These are phyloP conservation scores for Botryotinia narcissicola DNA, from an alignment of 2,329 filamentous ascomycete genomes.

Conservation along the genomic window DNA sequence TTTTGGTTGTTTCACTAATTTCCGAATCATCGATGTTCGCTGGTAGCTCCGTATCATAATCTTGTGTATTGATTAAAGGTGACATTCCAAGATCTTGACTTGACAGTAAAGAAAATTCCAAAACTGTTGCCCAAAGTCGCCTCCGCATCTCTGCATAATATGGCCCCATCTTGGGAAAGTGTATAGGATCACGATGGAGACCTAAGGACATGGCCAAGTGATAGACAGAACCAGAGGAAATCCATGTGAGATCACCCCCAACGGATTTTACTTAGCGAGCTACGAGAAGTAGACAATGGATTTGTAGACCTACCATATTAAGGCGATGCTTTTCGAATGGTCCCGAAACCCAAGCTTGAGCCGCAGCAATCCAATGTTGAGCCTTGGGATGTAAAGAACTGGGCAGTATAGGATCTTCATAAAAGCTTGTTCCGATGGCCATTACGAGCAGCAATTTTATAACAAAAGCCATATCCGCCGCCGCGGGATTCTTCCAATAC, in stretches of 20 bases:
- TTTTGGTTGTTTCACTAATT: slow-evolving; percentile 42
- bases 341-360: slow-evolving; percentile 25
- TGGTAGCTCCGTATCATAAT: slow-evolving; percentile 51
- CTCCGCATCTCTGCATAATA: slow-evolving; percentile 53
- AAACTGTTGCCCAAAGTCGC: slow-evolving; percentile 54
- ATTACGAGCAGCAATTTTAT: slow-evolving; percentile 23
- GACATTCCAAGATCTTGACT: slow-evolving; percentile 51
- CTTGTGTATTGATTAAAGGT: slow-evolving; percentile 46
- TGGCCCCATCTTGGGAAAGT: slow-evolving; percentile 47
- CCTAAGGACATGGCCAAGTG: slow-evolving; percentile 56
- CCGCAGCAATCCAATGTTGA: slow-evolving; percentile 26
- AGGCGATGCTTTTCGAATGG: slow-evolving; percentile 48
- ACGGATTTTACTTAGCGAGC: slow-evolving; percentile 49
- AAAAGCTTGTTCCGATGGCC: slow-evolving; percentile 27
- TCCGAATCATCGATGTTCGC: slow-evolving; percentile 52
- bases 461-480: slow-evolving; percentile 21
- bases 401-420: slow-evolving; percentile 18
- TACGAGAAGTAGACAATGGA: slow-evolving; percentile 50
- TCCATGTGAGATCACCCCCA: slow-evolving; percentile 52
- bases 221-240: slow-evolving; percentile 48
- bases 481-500: slow-evolving; percentile 41
- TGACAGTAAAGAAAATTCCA: slow-evolving; percentile 53
- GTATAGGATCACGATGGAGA: slow-evolving; percentile 54
- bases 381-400: slow-evolving; percentile 18
- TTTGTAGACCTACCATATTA: slow-evolving; percentile 50